Base-by-base conservation (phyloP, 2,329 filamentous ascomycete species). In the Claviceps sp. region DNA sequence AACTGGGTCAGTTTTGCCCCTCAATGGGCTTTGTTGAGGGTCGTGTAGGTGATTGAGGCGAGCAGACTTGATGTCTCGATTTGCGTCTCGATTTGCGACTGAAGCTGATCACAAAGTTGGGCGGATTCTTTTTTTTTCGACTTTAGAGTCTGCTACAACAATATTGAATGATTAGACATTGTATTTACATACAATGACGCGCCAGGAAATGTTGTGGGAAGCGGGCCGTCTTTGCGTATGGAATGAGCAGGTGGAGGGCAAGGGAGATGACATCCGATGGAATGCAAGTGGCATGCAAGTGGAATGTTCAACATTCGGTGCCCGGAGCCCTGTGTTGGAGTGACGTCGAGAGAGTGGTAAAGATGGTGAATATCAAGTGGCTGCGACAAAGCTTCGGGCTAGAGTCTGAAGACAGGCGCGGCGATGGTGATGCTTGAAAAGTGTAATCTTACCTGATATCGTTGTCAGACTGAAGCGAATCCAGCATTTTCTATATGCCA, bases 231-330 rank as follows among this genome's bases (percentile, higher is more conserved):
- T 49, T 51, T 54, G 55, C 51, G 57, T 54, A 52, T 60, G 58
- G 58, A 60, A 61, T 61, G 59, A 52, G 52, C 45, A 53, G 52
- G 53, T 47, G 43, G 52, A 50, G 47, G 30, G 30, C 43, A 36
- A 43, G 37, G 38, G 34, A 41, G 52, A 51, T 55, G 52, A n/a
- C 47, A 54, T 50, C 47, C 38, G 41, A 54, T 52, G 57, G 55
- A 55, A 54, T 53, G 53, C 49, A 46, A 26, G 43, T 30, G 43
- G 43, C 22, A 44, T 46, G 38, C 14, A 18, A 18, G 34, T 47
- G 18, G 14, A 30, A 51, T 47, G 47, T 37, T 45, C 18, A 45
- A 40, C 14, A 42, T 40, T 22, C 14, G 14, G 36, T 40, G 43
- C 40, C 34, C 44, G 36, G 38, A 30, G 41, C 40, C 24, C 50